A percentile compares a stretch with the other conserved stretches of the same genome.
These are phyloP conservation scores for Dimargaris cristalligena DNA, from an alignment of 192 early-diverging fungal genomes.

Conservation along the genomic window DNA sequence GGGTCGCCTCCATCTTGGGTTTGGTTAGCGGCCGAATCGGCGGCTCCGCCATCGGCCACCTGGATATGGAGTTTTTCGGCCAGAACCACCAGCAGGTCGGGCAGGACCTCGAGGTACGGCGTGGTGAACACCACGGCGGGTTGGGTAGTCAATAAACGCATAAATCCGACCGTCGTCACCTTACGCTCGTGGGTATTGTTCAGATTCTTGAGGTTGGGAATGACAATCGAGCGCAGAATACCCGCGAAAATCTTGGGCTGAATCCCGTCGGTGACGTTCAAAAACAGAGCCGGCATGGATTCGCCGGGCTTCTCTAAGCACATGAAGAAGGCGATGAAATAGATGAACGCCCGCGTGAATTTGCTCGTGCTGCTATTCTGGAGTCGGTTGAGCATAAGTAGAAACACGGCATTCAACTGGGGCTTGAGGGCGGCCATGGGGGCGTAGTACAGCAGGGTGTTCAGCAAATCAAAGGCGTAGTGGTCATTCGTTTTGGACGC, in stretches of 20 bases:
- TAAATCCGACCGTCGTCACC: slow-evolving; percentile 23
- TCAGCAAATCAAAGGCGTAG: slow-evolving; percentile 66
- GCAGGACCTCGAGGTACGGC: slow-evolving; percentile 14
- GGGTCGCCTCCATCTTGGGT: too few species aligned
- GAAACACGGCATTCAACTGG: slow-evolving; percentile 41
- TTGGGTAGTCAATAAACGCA: slow-evolving; percentile 17
- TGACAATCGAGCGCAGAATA: slow-evolving; percentile 23
- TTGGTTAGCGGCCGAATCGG: slow-evolving; percentile 14
- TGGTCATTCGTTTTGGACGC: slow-evolving; percentile 71
- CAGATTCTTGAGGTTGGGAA: slow-evolving; percentile 20
- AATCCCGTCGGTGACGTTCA: slow-evolving; percentile 23
- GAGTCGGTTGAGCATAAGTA: slow-evolving; percentile 37
- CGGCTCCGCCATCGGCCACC: slow-evolving; percentile 19
- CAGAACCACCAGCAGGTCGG: slow-evolving; percentile 21
- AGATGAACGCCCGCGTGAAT: slow-evolving; percentile 22
- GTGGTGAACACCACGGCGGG: slow-evolving; percentile 16
- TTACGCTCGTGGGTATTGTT: slow-evolving; percentile 25
- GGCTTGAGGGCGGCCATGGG: slow-evolving; percentile 40
- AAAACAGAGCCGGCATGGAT: slow-evolving; percentile 12
- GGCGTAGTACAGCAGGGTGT: slow-evolving; percentile 56
- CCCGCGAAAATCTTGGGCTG: slow-evolving; percentile 23
- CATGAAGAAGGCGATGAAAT: slow-evolving; percentile 20
- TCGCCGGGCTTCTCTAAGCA: slow-evolving; percentile 9
- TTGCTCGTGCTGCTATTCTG: slow-evolving; percentile 21
- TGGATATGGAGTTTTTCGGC: slow-evolving; percentile 23